Conservation (phyloP, 2,329 filamentous ascomycete genomes). For the Epichloe brachyelytri region DNA sequence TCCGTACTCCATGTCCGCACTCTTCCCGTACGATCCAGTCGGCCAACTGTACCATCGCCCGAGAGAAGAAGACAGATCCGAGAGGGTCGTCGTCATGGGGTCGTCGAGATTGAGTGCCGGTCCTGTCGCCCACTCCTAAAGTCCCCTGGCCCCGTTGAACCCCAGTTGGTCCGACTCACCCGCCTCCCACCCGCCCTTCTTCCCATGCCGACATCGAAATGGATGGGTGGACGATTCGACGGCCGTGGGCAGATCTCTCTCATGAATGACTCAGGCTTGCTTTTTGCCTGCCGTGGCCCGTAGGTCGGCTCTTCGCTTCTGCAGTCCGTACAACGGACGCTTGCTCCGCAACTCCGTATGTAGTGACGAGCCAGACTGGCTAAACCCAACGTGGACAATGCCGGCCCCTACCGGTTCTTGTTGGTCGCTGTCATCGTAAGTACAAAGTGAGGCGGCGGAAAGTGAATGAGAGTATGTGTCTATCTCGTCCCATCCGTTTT, state of each 20-base stretch:
- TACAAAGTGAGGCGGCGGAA: neutral
- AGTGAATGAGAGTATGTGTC: no score
- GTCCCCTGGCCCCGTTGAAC: neutral
- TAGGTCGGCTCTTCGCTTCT: no score
- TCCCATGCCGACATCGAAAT: neutral
- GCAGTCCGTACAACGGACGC: no score
- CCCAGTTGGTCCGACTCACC: slow-evolving; percentile 3
- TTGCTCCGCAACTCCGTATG: neutral
- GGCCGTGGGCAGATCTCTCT: no score
- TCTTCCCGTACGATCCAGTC: neutral
- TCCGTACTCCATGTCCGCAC: neutral
- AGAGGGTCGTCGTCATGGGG: neutral
- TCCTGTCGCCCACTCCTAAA: neutral
- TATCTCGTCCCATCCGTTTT: no score
- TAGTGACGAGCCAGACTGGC: neutral
- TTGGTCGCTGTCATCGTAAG: neutral
- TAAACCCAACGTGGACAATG: neutral
- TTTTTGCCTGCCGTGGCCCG: no score
- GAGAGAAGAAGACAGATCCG: neutral
- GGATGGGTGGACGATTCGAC: no score
- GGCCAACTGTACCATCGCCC: neutral
- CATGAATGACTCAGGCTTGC: no score
- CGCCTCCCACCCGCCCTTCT: neutral
- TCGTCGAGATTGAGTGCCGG: neutral
- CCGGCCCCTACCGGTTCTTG: neutral